Evolutionary conservation across 1,284 basidiomycete genomes (phyloP), one percentile per base, ranked within the genome.

Genomic region (Cryptococcus hybrid): DNA sequence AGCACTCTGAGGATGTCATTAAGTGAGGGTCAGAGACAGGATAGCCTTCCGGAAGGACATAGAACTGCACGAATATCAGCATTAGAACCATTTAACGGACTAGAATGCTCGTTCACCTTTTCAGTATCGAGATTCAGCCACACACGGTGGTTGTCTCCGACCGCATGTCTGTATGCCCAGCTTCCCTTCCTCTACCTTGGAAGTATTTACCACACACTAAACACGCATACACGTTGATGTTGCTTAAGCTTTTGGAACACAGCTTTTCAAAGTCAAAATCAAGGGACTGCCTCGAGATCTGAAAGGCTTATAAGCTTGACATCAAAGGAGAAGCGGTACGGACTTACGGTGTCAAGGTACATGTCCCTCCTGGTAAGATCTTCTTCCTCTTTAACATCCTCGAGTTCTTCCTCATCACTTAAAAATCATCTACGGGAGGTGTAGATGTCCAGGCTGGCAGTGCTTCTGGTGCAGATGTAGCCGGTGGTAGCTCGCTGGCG

Each of bases 221-320:
- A 73, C 96, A 99, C 24, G 92, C 92, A 71, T 99, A 99, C 62
- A 91, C 90, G 77, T 99, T 96, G 82, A 97, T 93, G 78, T 97
- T 96, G 36, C 90, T 91, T 49, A 92, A 82, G 35, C 91, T 95
- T 57, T 99, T 92, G 7, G 92, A 97, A 82, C 96, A 99, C 36
- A 99, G 84, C 82, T 95, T 92, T 81, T 99, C 96, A 73, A 99
- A 99, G 80, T 99, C 96, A 78, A 99, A 99, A 78, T 99, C 96
- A 60, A 99, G 86, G 43, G 87, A 82, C 55, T 84, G 84, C 57
- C 93, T 84, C 71, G 94, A 92, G 64, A 96, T 89, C 93, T 92
- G 47, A 39, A 18, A 24, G 45, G 52, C 42, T 50, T 24, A 47
- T 12, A 12, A 42, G 15, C 40, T 47, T 15, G 12, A 30, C 5